Evolutionary conservation across 495 filamentous ascomycete genomes (phyloP).

Genomic region (Neurospora sp.): DNA sequence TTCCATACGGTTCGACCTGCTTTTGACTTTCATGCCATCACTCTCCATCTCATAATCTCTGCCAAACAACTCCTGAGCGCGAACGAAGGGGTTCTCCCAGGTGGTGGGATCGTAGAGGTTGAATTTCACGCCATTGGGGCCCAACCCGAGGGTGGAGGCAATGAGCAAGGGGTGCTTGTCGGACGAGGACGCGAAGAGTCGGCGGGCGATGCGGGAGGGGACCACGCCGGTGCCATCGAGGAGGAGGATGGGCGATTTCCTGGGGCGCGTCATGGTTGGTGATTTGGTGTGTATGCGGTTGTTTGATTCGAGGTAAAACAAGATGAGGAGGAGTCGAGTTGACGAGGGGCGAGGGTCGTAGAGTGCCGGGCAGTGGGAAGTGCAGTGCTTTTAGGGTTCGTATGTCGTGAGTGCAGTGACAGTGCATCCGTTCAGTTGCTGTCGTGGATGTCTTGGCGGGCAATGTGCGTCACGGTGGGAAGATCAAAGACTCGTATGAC

Average conservation of each 20-base stretch:
- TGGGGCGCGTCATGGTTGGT: background rate
- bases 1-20: background rate
- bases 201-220: constrained; percentile 29
- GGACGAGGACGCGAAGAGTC: constrained; percentile 16
- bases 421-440: background rate
- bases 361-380: background rate
- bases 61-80: background rate
- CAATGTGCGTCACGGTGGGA: background rate
- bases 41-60: background rate
- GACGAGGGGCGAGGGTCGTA: background rate
- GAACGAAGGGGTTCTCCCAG: constrained; percentile 22
- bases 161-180: constrained; percentile 21
- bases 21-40: background rate
- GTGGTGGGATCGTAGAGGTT: constrained; percentile 38
- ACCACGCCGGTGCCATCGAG: constrained; percentile 42
- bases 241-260: constrained; percentile 26
- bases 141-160: constrained; percentile 21
- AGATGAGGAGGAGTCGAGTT: background rate
- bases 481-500: background rate
- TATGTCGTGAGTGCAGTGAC: background rate
- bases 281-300: background rate
- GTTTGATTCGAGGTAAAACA: background rate
- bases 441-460: background rate
- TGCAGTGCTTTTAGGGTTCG: background rate
- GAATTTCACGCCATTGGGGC: constrained; percentile 27